Evolutionary conservation across 2,329 filamentous ascomycete species (phyloP), one percentile per base, ranked within the genome.

Genomic region (Aspergillus sojae): DNA sequence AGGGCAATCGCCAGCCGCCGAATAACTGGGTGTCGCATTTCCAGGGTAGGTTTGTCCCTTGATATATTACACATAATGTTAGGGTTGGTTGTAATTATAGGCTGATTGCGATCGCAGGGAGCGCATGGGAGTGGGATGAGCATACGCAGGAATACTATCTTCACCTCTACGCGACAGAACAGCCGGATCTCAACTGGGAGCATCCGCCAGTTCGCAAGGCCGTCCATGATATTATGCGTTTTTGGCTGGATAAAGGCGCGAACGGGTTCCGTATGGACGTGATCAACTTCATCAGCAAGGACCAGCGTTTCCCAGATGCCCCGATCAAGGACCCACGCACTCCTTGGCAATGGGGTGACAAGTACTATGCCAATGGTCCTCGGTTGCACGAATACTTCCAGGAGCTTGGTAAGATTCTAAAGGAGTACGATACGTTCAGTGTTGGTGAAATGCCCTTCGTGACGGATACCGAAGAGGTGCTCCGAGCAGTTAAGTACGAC

Each of bases 151-250:
- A 94, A 76, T 94, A 92, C 75, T 94, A 92, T 71, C 85, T 94
- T 0, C 88, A 91, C 65, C 83, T 95, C 12, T 96, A 92, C 75
- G 88, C 89, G 7, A 85, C 85, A 5, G 87, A 91, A 67, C 92
- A 94, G 74, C 92, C 92, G 0, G 92, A 95, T 70, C 82, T 95
- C n/a, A 95, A 95, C 78, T 95, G 91, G 91, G 90, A 94, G 72
- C 91, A 89, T 62, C 82, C 83, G 0, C 86, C 85, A 11, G 86
- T 90, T 0, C 85, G 91, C 19, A 79, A 86, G 53, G 91, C 91
- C 1, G 88, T 94, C 7, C 91, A 93, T 74, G 84, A 86, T 19
- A 84, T 90, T 5, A 91, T 94, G 85, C 84, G 86, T 34, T 95
- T 94, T 74, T 95, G 92, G 92, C 84, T 95, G 0, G 81, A 91